Evolutionary conservation across 352 stramenopile species (phyloP).

Genomic region (Globisporangium spinosum): DNA sequence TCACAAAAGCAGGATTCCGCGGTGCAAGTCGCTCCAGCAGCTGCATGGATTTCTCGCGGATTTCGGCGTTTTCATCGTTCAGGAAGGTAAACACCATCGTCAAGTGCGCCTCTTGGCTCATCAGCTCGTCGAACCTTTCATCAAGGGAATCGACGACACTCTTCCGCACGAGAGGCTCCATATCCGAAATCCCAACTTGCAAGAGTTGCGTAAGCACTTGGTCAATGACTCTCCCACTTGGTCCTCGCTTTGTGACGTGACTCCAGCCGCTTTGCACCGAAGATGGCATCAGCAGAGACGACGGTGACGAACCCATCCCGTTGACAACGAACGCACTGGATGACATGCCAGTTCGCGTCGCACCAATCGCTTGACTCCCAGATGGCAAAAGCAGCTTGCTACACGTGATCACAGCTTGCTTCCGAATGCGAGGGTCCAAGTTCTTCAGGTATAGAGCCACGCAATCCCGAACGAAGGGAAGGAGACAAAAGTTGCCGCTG

Average conservation of each 20-base stretch:
- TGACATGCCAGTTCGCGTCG: constrained; percentile 15
- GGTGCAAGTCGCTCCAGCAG: constrained; percentile 92
- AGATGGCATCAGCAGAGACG: constrained; percentile 4
- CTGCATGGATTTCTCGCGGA: constrained; percentile 90
- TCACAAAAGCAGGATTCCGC: constrained; percentile 94
- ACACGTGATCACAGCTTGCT: constrained; percentile 87
- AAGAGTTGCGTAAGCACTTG: constrained; percentile 91
- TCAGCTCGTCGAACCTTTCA: constrained; percentile 89
- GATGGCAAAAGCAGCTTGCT: constrained; percentile 69
- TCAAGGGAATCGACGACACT: constrained; percentile 94
- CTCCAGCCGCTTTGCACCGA: constrained; percentile 34
- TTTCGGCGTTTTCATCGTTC: constrained; percentile 89
- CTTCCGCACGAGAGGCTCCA: constrained; percentile 86
- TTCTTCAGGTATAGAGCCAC: constrained; percentile 92
- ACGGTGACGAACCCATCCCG: constrained; percentile 3
- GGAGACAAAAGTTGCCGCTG: constrained; percentile 88
- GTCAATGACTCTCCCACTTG: constrained; percentile 90
- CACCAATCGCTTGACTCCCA: constrained; percentile 25
- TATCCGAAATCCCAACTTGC: constrained; percentile 91
- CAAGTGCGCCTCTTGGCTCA: constrained; percentile 93
- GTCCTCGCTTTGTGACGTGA: constrained; percentile 71
- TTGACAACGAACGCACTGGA: constrained; percentile 11
- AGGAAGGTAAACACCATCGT: constrained; percentile 93
- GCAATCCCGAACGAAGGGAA: constrained; percentile 95
- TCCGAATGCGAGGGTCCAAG: constrained; percentile 84